These are phyloP conservation scores for Lunasporangiospora selenospora DNA, from an alignment of 192 early-diverging fungal genomes.

Conservation along the genomic window DNA sequence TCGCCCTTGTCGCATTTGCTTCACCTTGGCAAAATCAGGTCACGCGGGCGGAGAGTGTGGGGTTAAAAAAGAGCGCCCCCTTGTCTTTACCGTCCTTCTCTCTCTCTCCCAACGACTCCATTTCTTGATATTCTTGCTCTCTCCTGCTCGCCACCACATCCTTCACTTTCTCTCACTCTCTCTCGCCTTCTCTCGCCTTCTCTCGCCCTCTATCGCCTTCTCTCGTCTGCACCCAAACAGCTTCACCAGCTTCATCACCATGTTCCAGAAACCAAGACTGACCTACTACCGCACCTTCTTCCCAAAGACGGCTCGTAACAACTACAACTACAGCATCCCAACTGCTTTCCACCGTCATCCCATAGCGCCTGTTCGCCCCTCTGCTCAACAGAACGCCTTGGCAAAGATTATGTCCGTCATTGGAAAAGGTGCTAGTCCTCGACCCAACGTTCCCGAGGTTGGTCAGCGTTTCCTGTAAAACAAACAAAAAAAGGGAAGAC, in stretches of 20 bases:
- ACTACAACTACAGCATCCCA: constrained; percentile 49
- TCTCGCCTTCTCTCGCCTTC: background rate
- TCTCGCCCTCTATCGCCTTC: background rate
- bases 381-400: constrained; percentile 44
- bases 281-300: constrained; percentile 51
- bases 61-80: no score
- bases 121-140: no score
- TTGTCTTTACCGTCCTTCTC: no score
- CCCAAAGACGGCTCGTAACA: constrained; percentile 39
- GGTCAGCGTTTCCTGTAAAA: constrained; percentile 11
- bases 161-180: background rate
- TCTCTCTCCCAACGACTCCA: no score
- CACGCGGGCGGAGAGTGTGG: no score
- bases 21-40: no score
- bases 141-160: background rate
- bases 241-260: background rate
- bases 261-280: constrained; percentile 46
- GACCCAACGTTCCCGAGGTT: constrained; percentile 8
- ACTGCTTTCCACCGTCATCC: constrained; percentile 37
- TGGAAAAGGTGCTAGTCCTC: constrained; percentile 15
- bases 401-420: constrained; percentile 41
- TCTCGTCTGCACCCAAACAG: background rate
- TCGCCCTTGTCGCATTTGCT: no score
- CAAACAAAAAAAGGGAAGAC: background rate
- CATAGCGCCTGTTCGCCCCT: constrained; percentile 25